Evolutionary conservation across 2,329 filamentous ascomycete genomes (phyloP), one percentile per base, ranked within the genome.

Genomic region (Nothophoma quercina): DNA sequence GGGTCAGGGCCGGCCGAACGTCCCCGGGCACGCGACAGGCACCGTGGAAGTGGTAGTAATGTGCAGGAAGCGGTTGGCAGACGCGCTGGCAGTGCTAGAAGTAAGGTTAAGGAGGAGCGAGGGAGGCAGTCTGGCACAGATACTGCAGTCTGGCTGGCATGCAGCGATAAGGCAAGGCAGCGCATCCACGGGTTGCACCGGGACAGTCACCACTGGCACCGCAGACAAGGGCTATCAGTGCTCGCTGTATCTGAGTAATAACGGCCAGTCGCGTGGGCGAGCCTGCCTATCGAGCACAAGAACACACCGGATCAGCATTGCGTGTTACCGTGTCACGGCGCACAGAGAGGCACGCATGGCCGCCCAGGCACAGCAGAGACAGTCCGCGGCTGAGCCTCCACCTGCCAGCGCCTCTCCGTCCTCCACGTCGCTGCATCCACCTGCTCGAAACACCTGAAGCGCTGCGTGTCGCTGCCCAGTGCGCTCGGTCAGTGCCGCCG

Each of bases 1-100:
- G 62, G 67, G 64, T 50, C 58, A 44, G 52, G 51, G 50, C 47
- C 60, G 25, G 65, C 62, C 60, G 64, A 66, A 42, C 39, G 58
- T 59, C 51, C 47, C 59, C 58, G 64, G 45, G 42, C 51, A 55
- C 51, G 51, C 51, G 51, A 55, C 50, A 52, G 36, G 18, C 13
- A 46, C 50, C 15, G 40, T 39, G 28, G 18, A 12, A 16, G 47
- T 34, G 39, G 47, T 56, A 43, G 29, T 6, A 41, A 22, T 39
- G 26, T 35, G 35, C 30, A 32, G 30, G 36, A 7, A 23, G 25
- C 22, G 25, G 42, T 40, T n/a, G 38, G 40, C 39, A 22, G 26
- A 16, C 32, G 47, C 18, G 26, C 12, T 32, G 40, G 22, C 9
- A 5, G 25, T 23, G 42, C 12, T 23, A 6, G n/a, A 13, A 44